Percentiles rank a stretch among this genome's conserved stretches.
phyloP scores from a whole-genome alignment of 179 eudicot species.

The Beta corolliflora region DNA sequence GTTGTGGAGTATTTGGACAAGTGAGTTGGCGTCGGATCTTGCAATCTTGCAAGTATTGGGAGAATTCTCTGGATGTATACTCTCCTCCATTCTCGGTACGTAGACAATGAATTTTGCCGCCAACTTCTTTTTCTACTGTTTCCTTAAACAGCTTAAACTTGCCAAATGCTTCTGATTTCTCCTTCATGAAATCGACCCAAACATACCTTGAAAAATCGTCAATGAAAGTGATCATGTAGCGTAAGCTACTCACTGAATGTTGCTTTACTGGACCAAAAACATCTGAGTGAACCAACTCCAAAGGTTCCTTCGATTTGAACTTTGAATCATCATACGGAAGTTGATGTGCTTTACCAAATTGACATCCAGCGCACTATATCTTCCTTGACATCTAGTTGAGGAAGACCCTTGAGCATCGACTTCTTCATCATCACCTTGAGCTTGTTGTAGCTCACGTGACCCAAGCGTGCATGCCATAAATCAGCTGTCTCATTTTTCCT shows the following conservation, averaged over 20 bases:
- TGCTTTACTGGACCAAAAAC: constrained; percentile 2
- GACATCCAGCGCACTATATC: constrained; percentile 16
- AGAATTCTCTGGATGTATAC: too few species aligned
- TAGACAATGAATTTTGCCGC: neutral
- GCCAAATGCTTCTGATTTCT: constrained; percentile 1
- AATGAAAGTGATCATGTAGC: constrained; percentile 19
- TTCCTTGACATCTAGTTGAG: constrained; percentile 6
- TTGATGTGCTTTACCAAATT: constrained; percentile 8
- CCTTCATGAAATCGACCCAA: constrained; percentile 17
- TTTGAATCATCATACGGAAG: constrained; percentile 16
- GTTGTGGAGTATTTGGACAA: too few species aligned
- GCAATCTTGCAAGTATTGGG: too few species aligned
- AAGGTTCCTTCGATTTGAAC: constrained; percentile 4
- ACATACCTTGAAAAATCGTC: constrained; percentile 10
- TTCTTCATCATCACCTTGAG: constrained; percentile 10
- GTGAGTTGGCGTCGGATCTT: too few species aligned
- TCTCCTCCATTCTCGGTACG: constrained; percentile 18
- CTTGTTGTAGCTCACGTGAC: constrained; percentile 10
- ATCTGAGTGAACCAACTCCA: constrained; percentile 11
- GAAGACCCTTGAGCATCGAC: constrained; percentile 19
- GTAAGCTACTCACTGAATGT: constrained; percentile 1
- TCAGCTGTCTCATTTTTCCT: constrained; percentile 18
- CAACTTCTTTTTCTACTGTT: constrained; percentile 4
- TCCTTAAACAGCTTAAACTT: constrained; percentile 8
- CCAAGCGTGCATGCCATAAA: constrained; percentile 14